Evolutionary conservation across 1,284 basidiomycete genomes (phyloP), one percentile per base, ranked within the genome.

Genomic region (Trichosporon sp.): DNA sequence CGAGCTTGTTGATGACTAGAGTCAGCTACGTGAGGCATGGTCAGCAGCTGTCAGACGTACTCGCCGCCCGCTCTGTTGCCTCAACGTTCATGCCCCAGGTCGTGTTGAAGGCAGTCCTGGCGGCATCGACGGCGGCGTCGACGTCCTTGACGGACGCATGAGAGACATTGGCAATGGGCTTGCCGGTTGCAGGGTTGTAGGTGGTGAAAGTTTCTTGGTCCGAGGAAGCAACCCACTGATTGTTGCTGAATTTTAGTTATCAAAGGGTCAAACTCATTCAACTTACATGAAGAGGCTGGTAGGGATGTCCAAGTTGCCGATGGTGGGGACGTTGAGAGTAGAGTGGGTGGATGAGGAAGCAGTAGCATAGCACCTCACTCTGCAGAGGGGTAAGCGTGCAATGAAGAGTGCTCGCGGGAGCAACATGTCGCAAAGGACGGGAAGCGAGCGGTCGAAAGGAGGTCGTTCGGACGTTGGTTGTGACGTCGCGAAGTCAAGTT

Each of bases 71-170:
- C 80, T 93, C 88, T 60, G 88, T 85, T 33, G 90, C 90, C 11
- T 91, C 87, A 60, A 90, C 86, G 70, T 93, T 91, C 79, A 89
- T 88, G 16, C 93, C 94, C 93, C 94, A 96, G 29, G 89, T 88
- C 8, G 88, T 91, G 65, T 88, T 87, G 83, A 91, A 92, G 4
- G 94, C 74, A 60, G 86, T 82, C 69, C 92, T 86, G 33, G 94
- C 93, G 16, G 91, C 90, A 21, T 85, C 84, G 56, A 95, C 92
- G 8, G 92, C 92, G 52, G 83, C 75, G 74, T 95, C 89, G 70
- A 95, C 88, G 78, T 95, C 92, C 76, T 87, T 73, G n/a, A 65
- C 60, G 14, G 69, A 63, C 1, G 75, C 78, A 56, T 76, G 72
- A 1, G 71, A 52, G 60, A 77, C 73, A 56, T 73, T 69, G 62